Evolutionary conservation across 2,329 filamentous ascomycete species (phyloP).

Genomic region (Nigrospora sphaerica): DNA sequence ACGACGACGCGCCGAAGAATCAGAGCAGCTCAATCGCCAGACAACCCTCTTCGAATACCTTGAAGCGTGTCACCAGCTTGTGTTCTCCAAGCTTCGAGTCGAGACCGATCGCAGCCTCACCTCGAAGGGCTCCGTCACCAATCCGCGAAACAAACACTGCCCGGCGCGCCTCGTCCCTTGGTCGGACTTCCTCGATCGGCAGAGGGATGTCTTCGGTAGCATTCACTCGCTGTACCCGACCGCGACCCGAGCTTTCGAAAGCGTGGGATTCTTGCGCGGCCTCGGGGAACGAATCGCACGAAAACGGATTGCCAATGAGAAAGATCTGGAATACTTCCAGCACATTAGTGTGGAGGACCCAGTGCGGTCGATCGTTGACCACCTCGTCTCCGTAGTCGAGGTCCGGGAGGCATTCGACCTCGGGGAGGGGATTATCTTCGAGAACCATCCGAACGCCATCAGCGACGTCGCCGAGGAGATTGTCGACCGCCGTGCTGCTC

Average conservation of each 20-base stretch:
- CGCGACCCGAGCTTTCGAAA: slow-evolving; percentile 19
- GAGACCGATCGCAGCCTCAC: slow-evolving; percentile 15
- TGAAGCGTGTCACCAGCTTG: slow-evolving; percentile 15
- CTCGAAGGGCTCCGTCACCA: slow-evolving; percentile 18
- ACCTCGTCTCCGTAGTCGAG: slow-evolving; percentile 14
- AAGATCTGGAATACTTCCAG: slow-evolving; percentile 20
- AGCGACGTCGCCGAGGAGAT: slow-evolving; percentile 14
- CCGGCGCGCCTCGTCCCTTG: slow-evolving; percentile 19
- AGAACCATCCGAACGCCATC: slow-evolving; percentile 20
- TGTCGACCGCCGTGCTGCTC: slow-evolving; percentile 4
- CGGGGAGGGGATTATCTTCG: slow-evolving; percentile 20
- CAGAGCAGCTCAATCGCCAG: slow-evolving; percentile 12
- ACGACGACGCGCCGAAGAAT: background rate
- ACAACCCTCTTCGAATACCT: slow-evolving; percentile 25
- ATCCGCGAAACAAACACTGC: slow-evolving; percentile 20
- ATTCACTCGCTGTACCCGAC: slow-evolving; percentile 13
- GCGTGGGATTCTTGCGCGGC: slow-evolving; percentile 10
- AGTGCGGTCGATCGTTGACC: slow-evolving; percentile 19
- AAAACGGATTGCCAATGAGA: slow-evolving; percentile 17
- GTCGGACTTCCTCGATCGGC: slow-evolving; percentile 19
- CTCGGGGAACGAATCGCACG: slow-evolving; percentile 13
- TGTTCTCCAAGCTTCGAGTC: slow-evolving; percentile 17
- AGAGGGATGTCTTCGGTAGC: slow-evolving; percentile 12
- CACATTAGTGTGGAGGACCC: slow-evolving; percentile 21
- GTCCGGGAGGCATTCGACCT: slow-evolving; percentile 15